Conservation (phyloP, 2,329 filamentous ascomycete genomes). For the Penicillium digitatum region DNA sequence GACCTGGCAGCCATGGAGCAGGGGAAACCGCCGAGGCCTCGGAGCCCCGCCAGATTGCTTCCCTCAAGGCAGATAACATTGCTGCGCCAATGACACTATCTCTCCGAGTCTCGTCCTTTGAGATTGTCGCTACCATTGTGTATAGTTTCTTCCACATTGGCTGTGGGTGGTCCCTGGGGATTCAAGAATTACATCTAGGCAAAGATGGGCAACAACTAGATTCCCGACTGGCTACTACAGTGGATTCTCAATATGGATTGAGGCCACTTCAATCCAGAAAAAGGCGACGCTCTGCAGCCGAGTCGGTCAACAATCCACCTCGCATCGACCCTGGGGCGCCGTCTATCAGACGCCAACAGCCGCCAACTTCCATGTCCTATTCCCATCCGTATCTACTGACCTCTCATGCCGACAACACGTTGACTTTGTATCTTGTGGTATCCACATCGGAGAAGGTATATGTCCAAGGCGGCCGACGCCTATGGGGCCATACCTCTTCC, state of each 20-base stretch:
- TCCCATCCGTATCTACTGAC: conserved; percentile 81
- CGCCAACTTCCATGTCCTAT: conserved; percentile 64
- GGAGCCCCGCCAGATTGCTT: conserved; percentile 61
- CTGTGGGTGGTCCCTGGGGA: conserved; percentile 80
- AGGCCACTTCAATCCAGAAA: conserved; percentile 15
- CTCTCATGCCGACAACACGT: conserved; percentile 80
- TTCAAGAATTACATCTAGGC: conserved; percentile 80
- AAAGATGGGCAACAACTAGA: conserved; percentile 42
- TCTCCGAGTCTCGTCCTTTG: conserved; percentile 62
- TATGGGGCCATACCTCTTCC: conserved; percentile 90
- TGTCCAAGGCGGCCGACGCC: conserved; percentile 67
- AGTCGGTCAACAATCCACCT: conserved; percentile 19
- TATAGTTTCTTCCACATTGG: conserved; percentile 75
- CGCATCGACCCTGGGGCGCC: conserved; percentile 19
- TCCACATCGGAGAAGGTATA: conserved; percentile 63
- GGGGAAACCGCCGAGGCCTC: conserved; percentile 13
- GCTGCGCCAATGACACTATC: conserved; percentile 77
- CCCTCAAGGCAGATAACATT: conserved; percentile 74
- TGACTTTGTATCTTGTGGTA: conserved; percentile 75
- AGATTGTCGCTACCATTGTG: conserved; percentile 76
- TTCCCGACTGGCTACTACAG: conserved; percentile 40
- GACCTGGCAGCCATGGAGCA: conserved; percentile 1
- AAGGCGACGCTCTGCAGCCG: conserved; percentile 16
- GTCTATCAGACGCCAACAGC: conserved; percentile 38
- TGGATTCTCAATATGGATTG: conserved; percentile 38